A percentile compares a stretch with the other conserved stretches of the same genome.
Evolutionary conservation across 2,329 filamentous ascomycete genomes (phyloP).

Genomic region (Pyrenochaeta sp.): DNA sequence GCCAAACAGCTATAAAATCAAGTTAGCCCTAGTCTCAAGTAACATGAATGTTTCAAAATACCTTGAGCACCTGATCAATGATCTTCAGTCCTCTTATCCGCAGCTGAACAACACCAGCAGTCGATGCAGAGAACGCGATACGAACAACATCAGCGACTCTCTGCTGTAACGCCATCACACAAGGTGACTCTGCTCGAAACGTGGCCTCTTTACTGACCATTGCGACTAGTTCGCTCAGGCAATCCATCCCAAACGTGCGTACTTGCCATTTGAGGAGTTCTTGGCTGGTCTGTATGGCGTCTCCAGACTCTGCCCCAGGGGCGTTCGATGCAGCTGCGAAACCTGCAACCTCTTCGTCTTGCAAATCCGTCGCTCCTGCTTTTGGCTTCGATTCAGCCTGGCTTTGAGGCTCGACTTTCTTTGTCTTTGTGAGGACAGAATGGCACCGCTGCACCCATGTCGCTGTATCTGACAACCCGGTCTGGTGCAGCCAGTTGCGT

Average conservation of each 20-base stretch:
- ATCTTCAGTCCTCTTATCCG: conserved; percentile 92
- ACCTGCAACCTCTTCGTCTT: conserved; percentile 95
- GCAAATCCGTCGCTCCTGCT: conserved; percentile 74
- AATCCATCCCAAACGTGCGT: conserved; percentile 89
- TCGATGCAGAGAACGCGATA: conserved; percentile 97
- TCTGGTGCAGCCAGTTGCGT: conserved; percentile 92
- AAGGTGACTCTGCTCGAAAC: conserved; percentile 78
- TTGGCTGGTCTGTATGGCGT: conserved; percentile 64
- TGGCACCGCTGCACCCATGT: conserved; percentile 92
- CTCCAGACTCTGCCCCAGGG: conserved; percentile 53
- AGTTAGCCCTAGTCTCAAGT: conserved; percentile 6
- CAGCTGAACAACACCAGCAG: conserved; percentile 88
- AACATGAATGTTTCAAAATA: conserved; percentile 26
- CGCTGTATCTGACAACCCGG: conserved; percentile 78
- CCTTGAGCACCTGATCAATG: conserved; percentile 87
- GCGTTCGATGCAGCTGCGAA: conserved; percentile 80
- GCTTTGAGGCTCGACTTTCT: conserved; percentile 69
- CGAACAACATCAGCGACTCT: conserved; percentile 91
- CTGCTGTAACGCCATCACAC: conserved; percentile 80
- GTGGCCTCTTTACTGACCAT: conserved; percentile 81
- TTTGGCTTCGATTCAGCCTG: conserved; percentile 58
- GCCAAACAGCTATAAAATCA: conserved; percentile 75
- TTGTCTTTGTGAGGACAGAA: conserved; percentile 85
- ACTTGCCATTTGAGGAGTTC: conserved; percentile 96
- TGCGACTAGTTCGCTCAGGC: conserved; percentile 81